Conservation (phyloP, 2,329 filamentous ascomycete species). For the Cercospora zeina region DNA sequence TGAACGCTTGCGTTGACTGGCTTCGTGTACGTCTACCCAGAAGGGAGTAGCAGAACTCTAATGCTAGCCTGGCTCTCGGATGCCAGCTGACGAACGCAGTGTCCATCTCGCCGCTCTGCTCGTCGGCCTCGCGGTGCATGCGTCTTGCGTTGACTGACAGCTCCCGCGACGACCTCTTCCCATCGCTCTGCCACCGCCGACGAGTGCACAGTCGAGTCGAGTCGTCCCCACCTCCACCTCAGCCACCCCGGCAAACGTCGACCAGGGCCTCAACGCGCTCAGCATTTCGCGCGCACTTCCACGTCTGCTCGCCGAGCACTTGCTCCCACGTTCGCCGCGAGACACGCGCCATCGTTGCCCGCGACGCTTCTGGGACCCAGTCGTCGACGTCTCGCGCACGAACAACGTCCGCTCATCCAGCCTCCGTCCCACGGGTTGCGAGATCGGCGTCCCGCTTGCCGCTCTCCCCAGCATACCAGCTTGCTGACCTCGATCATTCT, state of each 20-base stretch:
- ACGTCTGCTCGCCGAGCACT: not conserved
- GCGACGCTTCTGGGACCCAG: not conserved
- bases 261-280: not conserved
- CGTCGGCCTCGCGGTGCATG: conserved; percentile 1
- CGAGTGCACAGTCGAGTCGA: too few species aligned
- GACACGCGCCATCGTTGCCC: conserved; percentile 1
- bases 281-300: not conserved
- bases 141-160: conserved; percentile 5
- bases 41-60: conserved; percentile 28
- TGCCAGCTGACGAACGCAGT: conserved; percentile 31
- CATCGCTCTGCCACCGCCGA: not conserved
- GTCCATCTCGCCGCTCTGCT: conserved; percentile 18
- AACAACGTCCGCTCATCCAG: not conserved
- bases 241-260: conserved; percentile 1
- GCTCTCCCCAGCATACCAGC: not conserved
- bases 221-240: conserved; percentile 1
- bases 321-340: not conserved
- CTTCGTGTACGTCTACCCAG: conserved; percentile 24
- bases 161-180: not conserved
- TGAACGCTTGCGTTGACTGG: conserved; percentile 28
- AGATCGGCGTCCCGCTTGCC: conserved; percentile 2
- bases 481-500: not conserved
- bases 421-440: not conserved
- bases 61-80: conserved; percentile 26
- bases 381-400: not conserved